Conservation (phyloP, 805 yeast genomes). For the Lipomyces sp. region DNA sequence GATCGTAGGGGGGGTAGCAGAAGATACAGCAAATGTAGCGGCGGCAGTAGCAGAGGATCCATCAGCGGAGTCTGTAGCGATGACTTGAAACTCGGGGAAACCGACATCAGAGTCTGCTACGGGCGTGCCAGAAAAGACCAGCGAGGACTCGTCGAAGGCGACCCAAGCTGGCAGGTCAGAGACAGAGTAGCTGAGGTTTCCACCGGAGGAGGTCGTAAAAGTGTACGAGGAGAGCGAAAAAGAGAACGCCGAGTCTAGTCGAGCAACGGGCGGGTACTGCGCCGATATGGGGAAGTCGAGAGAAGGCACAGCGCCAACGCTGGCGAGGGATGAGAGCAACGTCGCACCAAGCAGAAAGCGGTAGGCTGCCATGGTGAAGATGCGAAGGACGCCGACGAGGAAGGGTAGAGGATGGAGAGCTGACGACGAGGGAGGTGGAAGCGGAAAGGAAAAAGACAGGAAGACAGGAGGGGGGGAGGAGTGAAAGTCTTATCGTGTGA, state of each 20-base stretch:
- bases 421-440: too few relatives aligned
- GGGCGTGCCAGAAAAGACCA: slow-evolving; percentile 68
- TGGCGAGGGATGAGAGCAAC: background rate
- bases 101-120: slow-evolving; percentile 35
- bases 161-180: slow-evolving; percentile 74
- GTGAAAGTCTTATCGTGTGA: too few relatives aligned
- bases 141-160: slow-evolving; percentile 56
- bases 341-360: background rate
- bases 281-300: slow-evolving; percentile 73
- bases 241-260: slow-evolving; percentile 56
- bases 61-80: slow-evolving; percentile 57
- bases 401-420: too few relatives aligned
- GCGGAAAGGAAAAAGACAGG: too few relatives aligned
- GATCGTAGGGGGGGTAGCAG: slow-evolving; percentile 48
- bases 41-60: slow-evolving; percentile 41
- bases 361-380: too few relatives aligned
- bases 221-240: slow-evolving; percentile 73
- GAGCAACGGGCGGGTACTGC: slow-evolving; percentile 86
- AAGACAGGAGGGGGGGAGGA: too few relatives aligned
- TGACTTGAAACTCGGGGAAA: slow-evolving; percentile 46
- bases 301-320: slow-evolving; percentile 46
- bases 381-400: too few relatives aligned
- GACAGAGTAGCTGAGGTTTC: slow-evolving; percentile 53
- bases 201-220: slow-evolving; percentile 47
- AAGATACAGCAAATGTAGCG: slow-evolving; percentile 60